Evolutionary conservation across 345 rosid genomes (phyloP).

Genomic region (Rhodomyrtus tomentosa): DNA sequence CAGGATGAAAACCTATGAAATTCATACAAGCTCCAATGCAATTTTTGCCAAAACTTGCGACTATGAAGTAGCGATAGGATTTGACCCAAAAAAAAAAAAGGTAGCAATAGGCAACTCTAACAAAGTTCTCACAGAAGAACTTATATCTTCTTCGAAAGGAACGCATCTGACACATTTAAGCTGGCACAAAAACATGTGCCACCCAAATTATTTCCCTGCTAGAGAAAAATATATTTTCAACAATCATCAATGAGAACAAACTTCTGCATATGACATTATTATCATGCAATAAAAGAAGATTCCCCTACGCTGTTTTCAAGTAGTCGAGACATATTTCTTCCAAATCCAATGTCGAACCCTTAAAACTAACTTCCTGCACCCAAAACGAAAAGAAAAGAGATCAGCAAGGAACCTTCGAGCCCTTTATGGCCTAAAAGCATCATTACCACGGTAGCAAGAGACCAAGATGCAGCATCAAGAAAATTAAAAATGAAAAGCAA

Average conservation of each 20-base stretch:
- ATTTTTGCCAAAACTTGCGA: not conserved
- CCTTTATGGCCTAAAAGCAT: not conserved
- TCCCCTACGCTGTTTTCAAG: conserved; percentile 33
- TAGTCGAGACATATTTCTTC: conserved; percentile 44
- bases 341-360: conserved; percentile 25
- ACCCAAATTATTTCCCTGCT: not conserved
- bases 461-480: not conserved
- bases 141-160: not conserved
- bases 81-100: too few relatives aligned
- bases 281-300: not conserved
- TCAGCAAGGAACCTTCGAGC: not conserved
- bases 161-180: not conserved
- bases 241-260: not conserved
- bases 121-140: not conserved
- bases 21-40: not conserved
- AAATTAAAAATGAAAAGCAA: not conserved
- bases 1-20: not conserved
- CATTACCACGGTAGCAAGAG: not conserved
- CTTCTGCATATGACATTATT: not conserved
- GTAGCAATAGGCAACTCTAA: not conserved
- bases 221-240: not conserved
- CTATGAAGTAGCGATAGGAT: not conserved
- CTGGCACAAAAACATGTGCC: not conserved
- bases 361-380: conserved; percentile 41
- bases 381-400: not conserved